Evolutionary conservation across 805 yeast species (phyloP).

Genomic region (Sungouiozyma intestinalis): DNA sequence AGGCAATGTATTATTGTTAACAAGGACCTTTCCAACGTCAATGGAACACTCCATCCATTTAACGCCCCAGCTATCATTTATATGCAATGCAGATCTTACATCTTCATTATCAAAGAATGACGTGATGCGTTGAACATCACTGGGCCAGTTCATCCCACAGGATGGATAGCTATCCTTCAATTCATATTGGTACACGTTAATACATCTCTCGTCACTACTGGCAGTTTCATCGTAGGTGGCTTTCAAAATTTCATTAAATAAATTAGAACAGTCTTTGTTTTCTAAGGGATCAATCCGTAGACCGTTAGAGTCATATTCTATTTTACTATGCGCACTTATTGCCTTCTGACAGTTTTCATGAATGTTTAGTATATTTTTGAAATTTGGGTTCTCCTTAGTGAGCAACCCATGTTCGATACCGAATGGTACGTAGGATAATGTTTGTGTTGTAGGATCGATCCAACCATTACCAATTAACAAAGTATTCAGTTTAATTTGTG

Average conservation of each 20-base stretch:
- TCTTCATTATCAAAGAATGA: slow-evolving; percentile 41
- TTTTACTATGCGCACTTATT: slow-evolving; percentile 26
- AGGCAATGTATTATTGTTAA: slow-evolving; percentile 44
- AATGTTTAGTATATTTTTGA: slow-evolving; percentile 34
- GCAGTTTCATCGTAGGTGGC: slow-evolving; percentile 19
- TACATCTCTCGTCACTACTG: slow-evolving; percentile 38
- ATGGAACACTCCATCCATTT: slow-evolving; percentile 74
- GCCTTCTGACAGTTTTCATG: slow-evolving; percentile 55
- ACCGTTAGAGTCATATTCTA: background rate
- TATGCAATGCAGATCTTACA: slow-evolving; percentile 44
- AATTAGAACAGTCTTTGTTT: slow-evolving; percentile 11
- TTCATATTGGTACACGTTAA: slow-evolving; percentile 76
- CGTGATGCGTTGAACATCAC: slow-evolving; percentile 41
- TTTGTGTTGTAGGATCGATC: slow-evolving; percentile 82
- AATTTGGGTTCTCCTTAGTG: slow-evolving; percentile 28
- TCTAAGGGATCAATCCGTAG: background rate
- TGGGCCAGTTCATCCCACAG: slow-evolving; percentile 94
- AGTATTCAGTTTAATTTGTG: slow-evolving; percentile 41
- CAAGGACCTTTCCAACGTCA: slow-evolving; percentile 43
- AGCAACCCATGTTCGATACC: slow-evolving; percentile 50
- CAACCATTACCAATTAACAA: slow-evolving; percentile 86
- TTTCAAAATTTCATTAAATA: slow-evolving; percentile 25
- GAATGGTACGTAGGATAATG: slow-evolving; percentile 69
- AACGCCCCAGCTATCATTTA: slow-evolving; percentile 28
- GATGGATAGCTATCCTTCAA: slow-evolving; percentile 64